These are phyloP conservation scores for Fusarium sp. DNA, from an alignment of 2,329 filamentous ascomycete species.

Conservation along the genomic window DNA sequence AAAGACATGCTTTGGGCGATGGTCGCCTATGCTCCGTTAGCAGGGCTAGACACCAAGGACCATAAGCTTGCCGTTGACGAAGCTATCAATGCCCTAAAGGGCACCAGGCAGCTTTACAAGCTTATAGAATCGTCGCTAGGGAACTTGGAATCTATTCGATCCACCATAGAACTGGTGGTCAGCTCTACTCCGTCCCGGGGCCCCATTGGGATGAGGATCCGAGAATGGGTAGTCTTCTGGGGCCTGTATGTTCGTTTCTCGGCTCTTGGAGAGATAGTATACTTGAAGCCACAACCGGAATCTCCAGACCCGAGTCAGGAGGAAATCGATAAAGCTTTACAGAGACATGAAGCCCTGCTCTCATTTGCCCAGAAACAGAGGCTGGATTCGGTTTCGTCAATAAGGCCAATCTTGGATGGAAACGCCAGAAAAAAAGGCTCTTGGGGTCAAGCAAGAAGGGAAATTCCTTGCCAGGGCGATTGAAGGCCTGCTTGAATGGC, in stretches of 20 bases:
- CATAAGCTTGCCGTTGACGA: neutral
- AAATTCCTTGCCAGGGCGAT: neutral
- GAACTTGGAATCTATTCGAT: neutral
- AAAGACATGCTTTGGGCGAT: neutral
- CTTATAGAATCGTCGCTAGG: neutral
- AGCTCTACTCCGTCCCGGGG: neutral
- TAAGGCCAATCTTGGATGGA: neutral
- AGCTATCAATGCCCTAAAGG: neutral
- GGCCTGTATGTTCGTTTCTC: neutral
- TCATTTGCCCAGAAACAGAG: neutral
- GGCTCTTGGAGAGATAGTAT: neutral
- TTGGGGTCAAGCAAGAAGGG: neutral
- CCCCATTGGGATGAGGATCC: neutral
- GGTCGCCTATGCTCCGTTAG: neutral
- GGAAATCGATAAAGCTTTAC: neutral
- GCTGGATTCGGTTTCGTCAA: neutral
- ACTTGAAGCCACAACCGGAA: neutral
- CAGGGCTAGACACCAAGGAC: neutral
- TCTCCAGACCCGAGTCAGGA: neutral
- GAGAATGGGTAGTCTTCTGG: neutral
- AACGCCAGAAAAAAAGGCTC: neutral
- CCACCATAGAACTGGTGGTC: neutral
- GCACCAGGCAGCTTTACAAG: neutral
- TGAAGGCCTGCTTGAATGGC: neutral
- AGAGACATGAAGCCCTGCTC: neutral